A percentile compares a stretch with the other conserved stretches of the same genome.
phyloP scores from a whole-genome alignment of 2,329 filamentous ascomycete species.

The Neonectria neomacrospora region DNA sequence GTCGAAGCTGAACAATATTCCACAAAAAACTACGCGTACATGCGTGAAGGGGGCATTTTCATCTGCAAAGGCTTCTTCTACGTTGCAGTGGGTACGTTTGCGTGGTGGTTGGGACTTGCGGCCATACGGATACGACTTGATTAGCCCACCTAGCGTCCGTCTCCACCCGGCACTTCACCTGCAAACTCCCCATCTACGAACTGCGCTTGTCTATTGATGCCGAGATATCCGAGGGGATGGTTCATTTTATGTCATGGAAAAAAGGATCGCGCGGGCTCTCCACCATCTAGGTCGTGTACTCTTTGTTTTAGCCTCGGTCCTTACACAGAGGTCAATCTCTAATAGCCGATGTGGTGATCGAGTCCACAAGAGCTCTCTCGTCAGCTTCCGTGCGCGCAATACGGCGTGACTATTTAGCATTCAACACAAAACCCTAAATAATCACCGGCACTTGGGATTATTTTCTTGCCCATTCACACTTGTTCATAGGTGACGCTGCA shows the following conservation, averaged over 20 bases:
- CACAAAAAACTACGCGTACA: neutral
- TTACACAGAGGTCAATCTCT: neutral
- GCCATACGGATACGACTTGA: neutral
- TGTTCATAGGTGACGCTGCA: too few species aligned
- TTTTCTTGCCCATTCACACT: too few species aligned
- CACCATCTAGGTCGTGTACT: neutral
- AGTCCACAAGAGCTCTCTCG: too few species aligned
- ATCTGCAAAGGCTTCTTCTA: neutral
- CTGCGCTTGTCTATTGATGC: neutral
- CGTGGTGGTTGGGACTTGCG: neutral
- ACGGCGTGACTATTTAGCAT: too few species aligned
- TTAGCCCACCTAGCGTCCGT: neutral
- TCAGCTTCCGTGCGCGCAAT: too few species aligned
- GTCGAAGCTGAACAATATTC: neutral
- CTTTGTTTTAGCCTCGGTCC: neutral
- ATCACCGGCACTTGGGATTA: too few species aligned
- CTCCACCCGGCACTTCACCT: neutral
- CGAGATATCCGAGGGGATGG: neutral
- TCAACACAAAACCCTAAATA: too few species aligned
- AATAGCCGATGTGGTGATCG: too few species aligned
- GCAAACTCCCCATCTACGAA: neutral
- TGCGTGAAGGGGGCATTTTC: too few species aligned
- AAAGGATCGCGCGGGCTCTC: neutral
- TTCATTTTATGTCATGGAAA: neutral
- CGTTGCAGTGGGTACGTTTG: neutral